These are phyloP conservation scores for Calonectria leucothoes DNA, from an alignment of 2,329 filamentous ascomycete species.

Conservation along the genomic window DNA sequence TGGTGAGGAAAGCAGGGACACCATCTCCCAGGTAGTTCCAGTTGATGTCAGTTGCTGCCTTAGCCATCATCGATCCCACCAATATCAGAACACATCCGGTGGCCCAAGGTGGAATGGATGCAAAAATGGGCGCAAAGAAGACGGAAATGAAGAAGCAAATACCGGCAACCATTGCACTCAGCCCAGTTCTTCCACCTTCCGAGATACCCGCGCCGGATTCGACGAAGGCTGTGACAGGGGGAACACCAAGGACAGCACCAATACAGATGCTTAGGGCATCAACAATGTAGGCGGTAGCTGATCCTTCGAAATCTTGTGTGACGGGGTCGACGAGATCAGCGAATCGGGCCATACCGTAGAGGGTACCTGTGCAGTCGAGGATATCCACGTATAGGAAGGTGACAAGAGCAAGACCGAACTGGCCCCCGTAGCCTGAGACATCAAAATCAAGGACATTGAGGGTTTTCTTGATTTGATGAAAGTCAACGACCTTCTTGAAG, in stretches of 20 bases:
- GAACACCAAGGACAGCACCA: slow-evolving; percentile 80
- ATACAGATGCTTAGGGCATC: slow-evolving; percentile 84
- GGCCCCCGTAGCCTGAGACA: slow-evolving; percentile 73
- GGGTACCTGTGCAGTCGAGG: slow-evolving; percentile 85
- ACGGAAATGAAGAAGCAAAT: slow-evolving; percentile 88
- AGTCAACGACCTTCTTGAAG: slow-evolving; percentile 88
- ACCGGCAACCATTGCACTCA: slow-evolving; percentile 84
- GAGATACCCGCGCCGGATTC: slow-evolving; percentile 92
- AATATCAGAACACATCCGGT: slow-evolving; percentile 90
- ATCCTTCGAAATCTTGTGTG: slow-evolving; percentile 90
- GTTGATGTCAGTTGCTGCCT: slow-evolving; percentile 84
- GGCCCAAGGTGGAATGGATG: slow-evolving; percentile 89
- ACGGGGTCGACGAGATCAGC: slow-evolving; percentile 82
- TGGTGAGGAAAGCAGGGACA: slow-evolving; percentile 85
- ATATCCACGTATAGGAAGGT: slow-evolving; percentile 94
- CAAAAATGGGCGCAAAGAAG: slow-evolving; percentile 92
- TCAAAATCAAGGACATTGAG: slow-evolving; percentile 81
- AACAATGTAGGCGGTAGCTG: slow-evolving; percentile 84
- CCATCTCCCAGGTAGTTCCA: slow-evolving; percentile 89
- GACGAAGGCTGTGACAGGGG: slow-evolving; percentile 88
- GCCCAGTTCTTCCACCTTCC: slow-evolving; percentile 85
- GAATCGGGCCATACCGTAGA: slow-evolving; percentile 92
- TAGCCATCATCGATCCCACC: slow-evolving; percentile 89
- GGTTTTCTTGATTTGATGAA: slow-evolving; percentile 79
- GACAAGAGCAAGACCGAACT: slow-evolving; percentile 86